phyloP scores from a whole-genome alignment of 768 basidiomycete genomes.

The Mycena chlorophos region DNA sequence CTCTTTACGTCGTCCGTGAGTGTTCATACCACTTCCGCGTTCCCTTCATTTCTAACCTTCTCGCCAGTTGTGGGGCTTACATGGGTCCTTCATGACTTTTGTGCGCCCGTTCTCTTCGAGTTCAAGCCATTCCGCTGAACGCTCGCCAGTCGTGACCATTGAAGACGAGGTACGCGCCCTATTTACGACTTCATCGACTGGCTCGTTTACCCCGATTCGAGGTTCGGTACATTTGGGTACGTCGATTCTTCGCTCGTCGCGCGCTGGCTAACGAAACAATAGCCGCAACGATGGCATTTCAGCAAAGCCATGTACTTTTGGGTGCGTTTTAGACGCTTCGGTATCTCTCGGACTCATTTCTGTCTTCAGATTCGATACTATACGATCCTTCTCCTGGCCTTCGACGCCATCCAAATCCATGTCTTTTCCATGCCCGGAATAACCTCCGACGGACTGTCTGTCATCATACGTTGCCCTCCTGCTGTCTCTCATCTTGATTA shows the following conservation, averaged over 20 bases:
- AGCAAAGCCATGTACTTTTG: constrained; percentile 45
- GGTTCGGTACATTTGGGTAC: constrained; percentile 44
- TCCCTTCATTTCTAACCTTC: neutral
- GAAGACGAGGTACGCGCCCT: constrained; percentile 34
- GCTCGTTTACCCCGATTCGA: constrained; percentile 9
- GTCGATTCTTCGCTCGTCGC: neutral
- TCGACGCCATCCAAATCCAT: constrained; percentile 50
- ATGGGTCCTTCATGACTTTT: constrained; percentile 41
- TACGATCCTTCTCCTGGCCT: constrained; percentile 40
- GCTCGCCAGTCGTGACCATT: constrained; percentile 31
- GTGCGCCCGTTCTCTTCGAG: constrained; percentile 18
- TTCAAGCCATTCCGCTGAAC: neutral
- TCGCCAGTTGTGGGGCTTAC: constrained; percentile 39
- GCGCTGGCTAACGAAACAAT: neutral
- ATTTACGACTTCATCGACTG: neutral
- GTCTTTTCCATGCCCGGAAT: constrained; percentile 42
- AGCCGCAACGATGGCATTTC: constrained; percentile 37
- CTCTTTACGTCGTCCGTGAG: constrained; percentile 11
- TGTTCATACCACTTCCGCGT: neutral
- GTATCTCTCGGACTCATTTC: neutral
- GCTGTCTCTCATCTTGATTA: constrained; percentile 12
- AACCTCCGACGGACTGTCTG: constrained; percentile 37
- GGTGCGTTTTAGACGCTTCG: constrained; percentile 26
- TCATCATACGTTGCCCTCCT: neutral
- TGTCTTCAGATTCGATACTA: constrained; percentile 47